These are phyloP conservation scores for Penicillium sp. DNA, from an alignment of 2,329 filamentous ascomycete genomes.

Conservation along the genomic window DNA sequence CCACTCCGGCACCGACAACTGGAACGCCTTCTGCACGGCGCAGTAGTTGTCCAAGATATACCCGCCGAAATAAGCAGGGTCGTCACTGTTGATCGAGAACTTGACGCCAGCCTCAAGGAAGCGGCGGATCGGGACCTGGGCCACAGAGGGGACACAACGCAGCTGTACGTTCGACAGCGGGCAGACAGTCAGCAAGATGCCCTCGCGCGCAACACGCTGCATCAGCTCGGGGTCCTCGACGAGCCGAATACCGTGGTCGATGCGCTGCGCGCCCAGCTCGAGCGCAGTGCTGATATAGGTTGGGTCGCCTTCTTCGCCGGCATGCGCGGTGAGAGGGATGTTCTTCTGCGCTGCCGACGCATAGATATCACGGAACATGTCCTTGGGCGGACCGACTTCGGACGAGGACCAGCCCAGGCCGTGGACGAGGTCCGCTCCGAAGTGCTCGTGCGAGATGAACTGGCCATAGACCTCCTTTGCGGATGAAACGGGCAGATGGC, in stretches of 20 bases:
- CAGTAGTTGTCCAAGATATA: conserved; percentile 75
- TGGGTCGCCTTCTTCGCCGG: conserved; percentile 70
- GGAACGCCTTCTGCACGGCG: conserved; percentile 70
- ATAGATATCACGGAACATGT: conserved; percentile 62
- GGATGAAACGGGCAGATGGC: conserved; percentile 63
- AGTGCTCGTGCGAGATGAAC: conserved; percentile 41
- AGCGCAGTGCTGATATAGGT: conserved; percentile 64
- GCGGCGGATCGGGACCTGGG: conserved; percentile 58
- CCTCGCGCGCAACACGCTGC: conserved; percentile 54
- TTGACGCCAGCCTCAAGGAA: conserved; percentile 63
- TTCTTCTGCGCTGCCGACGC: conserved; percentile 51
- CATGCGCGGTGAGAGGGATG: conserved; percentile 67
- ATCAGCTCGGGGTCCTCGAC: conserved; percentile 60
- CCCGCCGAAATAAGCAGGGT: conserved; percentile 72
- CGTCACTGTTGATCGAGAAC: conserved; percentile 72
- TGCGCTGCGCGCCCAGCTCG: conserved; percentile 62
- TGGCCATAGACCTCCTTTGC: conserved; percentile 46
- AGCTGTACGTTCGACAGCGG: conserved; percentile 69
- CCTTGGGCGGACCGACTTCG: conserved; percentile 54
- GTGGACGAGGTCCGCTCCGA: conserved; percentile 53
- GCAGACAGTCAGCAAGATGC: conserved; percentile 66
- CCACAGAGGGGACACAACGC: conserved; percentile 53
- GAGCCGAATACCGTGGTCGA: conserved; percentile 71
- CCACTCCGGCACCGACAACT: conserved; percentile 64
- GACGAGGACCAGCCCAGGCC: conserved; percentile 69